Evolutionary conservation across 345 rosid genomes (phyloP).

Genomic region (Brassica nigra): DNA sequence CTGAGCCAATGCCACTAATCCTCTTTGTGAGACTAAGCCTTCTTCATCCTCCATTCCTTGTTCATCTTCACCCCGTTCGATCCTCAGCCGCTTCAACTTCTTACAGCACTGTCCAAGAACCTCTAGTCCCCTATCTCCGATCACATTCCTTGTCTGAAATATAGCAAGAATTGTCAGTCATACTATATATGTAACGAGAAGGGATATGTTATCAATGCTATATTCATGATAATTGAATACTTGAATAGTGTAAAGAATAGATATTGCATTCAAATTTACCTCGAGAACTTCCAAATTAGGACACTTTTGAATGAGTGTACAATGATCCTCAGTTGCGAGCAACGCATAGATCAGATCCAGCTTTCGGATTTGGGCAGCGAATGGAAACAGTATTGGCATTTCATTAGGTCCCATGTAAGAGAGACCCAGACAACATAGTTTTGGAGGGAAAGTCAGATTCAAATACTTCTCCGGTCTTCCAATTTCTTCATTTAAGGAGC

Average conservation of each 20-base stretch:
- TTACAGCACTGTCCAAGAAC: conserved; percentile 75
- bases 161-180: background rate
- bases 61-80: conserved; percentile 94
- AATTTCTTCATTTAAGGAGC: conserved; percentile 59
- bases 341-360: conserved; percentile 89
- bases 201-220: background rate
- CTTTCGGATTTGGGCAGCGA: conserved; percentile 70
- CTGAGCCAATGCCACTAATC: conserved; percentile 79
- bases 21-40: conserved; percentile 88
- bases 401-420: conserved; percentile 75
- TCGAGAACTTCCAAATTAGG: conserved; percentile 93
- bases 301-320: conserved; percentile 74
- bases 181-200: background rate
- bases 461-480: conserved; percentile 54
- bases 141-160: conserved; percentile 88
- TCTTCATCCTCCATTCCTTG: conserved; percentile 87
- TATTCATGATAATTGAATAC: background rate
- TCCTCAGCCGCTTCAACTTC: conserved; percentile 82
- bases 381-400: conserved; percentile 78
- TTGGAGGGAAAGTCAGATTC: conserved; percentile 61
- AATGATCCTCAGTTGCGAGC: conserved; percentile 87
- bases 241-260: background rate
- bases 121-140: conserved; percentile 94
- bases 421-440: conserved; percentile 69
- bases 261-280: background rate